phyloP scores from a whole-genome alignment of 495 filamentous ascomycete genomes.

The Penicillium maclennaniae region DNA sequence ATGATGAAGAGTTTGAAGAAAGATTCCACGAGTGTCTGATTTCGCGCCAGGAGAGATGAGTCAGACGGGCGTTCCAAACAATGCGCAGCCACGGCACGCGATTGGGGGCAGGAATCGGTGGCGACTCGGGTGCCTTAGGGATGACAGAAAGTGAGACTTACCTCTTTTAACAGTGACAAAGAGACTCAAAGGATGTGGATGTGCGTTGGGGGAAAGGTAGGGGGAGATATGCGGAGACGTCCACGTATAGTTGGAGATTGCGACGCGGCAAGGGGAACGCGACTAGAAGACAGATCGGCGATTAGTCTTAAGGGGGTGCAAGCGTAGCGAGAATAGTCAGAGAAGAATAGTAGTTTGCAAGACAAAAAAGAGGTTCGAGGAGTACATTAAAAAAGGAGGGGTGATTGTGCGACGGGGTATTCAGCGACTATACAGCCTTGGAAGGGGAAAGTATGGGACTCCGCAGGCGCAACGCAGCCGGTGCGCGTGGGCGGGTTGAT shows the following conservation, averaged over 20 bases:
- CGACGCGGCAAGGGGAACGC: conserved; percentile 24
- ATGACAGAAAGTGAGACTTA: conserved; percentile 13
- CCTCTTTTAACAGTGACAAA: conserved; percentile 20
- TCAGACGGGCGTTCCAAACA: conserved; percentile 25
- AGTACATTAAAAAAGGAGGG: not conserved
- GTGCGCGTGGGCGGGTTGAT: conserved; percentile 25
- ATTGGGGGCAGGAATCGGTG: conserved; percentile 16
- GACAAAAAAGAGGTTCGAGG: not conserved
- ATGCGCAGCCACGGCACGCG: conserved; percentile 18
- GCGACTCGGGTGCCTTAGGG: conserved; percentile 9
- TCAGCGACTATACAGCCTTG: conserved; percentile 6
- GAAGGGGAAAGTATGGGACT: conserved; percentile 20
- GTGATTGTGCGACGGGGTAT: conserved; percentile 10
- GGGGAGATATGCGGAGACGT: conserved; percentile 3
- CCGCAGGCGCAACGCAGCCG: conserved; percentile 14
- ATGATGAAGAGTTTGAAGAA: conserved; percentile 30
- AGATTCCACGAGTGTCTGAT: conserved; percentile 6
- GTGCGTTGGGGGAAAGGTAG: not conserved
- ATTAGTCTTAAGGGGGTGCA: not conserved
- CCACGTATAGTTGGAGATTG: conserved; percentile 13
- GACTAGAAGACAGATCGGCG: conserved; percentile 15
- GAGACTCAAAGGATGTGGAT: conserved; percentile 10
- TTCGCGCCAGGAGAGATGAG: conserved; percentile 22
- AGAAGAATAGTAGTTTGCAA: too few relatives aligned
- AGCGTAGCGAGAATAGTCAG: not conserved